Conservation (phyloP, 2,329 filamentous ascomycete genomes). For the Periconia macrospinosa region DNA sequence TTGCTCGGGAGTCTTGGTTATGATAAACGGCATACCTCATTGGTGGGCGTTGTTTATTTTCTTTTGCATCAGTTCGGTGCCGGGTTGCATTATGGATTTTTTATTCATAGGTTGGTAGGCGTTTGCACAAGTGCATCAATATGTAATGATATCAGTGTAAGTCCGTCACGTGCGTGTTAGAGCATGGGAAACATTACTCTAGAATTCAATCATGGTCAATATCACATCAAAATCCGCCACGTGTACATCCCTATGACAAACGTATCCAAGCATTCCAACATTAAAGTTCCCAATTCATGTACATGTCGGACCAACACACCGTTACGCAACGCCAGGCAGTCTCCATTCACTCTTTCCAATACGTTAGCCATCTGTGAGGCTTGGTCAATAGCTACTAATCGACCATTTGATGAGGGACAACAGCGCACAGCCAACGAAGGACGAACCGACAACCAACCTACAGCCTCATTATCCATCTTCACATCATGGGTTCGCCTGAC, state of each 20-base stretch:
- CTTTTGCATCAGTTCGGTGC: constrained; percentile 35
- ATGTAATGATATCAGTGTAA: constrained; percentile 16
- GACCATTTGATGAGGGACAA: too few species aligned
- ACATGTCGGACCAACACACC: too few species aligned
- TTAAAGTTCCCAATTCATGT: too few species aligned
- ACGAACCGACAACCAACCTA: too few species aligned
- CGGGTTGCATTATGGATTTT: constrained; percentile 7
- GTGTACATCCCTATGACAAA: background rate
- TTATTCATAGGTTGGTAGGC: constrained; percentile 14
- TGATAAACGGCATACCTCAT: constrained; percentile 33
- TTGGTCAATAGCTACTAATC: too few species aligned
- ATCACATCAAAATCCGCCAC: background rate
- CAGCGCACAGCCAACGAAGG: too few species aligned
- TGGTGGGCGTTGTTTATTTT: constrained; percentile 23
- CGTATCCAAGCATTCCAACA: background rate
- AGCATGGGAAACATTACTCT: background rate
- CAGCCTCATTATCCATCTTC: too few species aligned
- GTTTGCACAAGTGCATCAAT: constrained; percentile 20
- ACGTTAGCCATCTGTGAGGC: too few species aligned
- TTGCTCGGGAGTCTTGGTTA: constrained; percentile 25
- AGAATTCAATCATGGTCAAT: background rate
- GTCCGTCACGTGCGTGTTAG: constrained; percentile 1
- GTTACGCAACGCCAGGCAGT: too few species aligned
- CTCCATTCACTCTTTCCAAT: too few species aligned
- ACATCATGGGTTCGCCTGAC: too few species aligned